These are phyloP conservation scores for Cucurbita argyrosperma DNA, from an alignment of 306 rosid genomes.

Conservation along the genomic window DNA sequence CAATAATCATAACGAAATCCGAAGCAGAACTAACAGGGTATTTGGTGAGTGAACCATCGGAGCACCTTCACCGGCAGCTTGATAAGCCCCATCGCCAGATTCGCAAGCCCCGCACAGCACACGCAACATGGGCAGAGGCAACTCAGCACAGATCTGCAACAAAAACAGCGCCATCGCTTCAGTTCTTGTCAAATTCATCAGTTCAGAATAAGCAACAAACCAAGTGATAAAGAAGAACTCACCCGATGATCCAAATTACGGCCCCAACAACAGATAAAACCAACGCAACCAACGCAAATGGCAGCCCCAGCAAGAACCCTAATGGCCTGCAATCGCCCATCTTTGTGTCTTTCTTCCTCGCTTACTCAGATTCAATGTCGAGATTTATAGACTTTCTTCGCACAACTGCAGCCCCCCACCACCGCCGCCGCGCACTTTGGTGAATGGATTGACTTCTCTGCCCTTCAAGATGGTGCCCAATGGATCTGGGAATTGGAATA, in stretches of 20 bases:
- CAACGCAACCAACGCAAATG: slow-evolving; percentile 59
- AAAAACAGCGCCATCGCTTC: background rate
- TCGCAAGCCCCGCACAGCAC: slow-evolving; percentile 50
- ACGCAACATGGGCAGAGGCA: slow-evolving; percentile 78
- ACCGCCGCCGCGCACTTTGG: background rate
- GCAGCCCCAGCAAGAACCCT: slow-evolving; percentile 70
- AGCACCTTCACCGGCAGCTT: slow-evolving; percentile 53
- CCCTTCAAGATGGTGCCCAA: background rate
- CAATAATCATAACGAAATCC: background rate
- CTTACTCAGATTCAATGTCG: background rate
- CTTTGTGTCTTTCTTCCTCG: background rate
- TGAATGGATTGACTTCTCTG: background rate
- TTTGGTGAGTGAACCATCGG: slow-evolving; percentile 43
- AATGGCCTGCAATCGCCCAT: slow-evolving; percentile 73
- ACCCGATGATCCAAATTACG: slow-evolving; percentile 70
- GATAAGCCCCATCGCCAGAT: slow-evolving; percentile 54
- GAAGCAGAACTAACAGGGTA: slow-evolving; percentile 38
- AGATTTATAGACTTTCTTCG: background rate
- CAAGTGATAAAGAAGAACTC: background rate
- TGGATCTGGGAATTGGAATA: background rate
- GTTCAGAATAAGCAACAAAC: background rate
- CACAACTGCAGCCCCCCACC: background rate
- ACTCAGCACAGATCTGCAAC: slow-evolving; percentile 49
- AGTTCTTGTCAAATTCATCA: background rate
- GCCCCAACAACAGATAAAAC: slow-evolving; percentile 52